Evolutionary conservation across 1,284 basidiomycete species (phyloP), one percentile per base, ranked within the genome.

Genomic region (Rhodotorula sp.): DNA sequence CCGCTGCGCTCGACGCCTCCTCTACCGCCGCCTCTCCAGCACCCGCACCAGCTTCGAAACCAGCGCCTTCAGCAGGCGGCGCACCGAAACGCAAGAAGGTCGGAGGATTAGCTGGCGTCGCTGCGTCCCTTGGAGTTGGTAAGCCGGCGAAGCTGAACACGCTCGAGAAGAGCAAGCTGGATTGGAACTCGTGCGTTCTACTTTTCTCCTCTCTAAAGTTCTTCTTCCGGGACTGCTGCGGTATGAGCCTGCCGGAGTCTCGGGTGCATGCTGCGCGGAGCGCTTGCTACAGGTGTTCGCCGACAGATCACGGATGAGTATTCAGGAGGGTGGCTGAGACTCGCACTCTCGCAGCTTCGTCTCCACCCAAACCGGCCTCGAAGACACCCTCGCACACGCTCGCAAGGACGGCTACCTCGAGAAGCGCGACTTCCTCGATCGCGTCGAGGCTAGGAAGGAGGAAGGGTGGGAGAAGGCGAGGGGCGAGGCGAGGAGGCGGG

Each of bases 121-220:
- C 7, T 77, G 82, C 10, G 80, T 89, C 20, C 80, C 84, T 8
- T 78, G 84, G 39, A 76, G 87, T 54, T 85, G 64, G 68, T 0
- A 89, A 88, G 76, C 82, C 86, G 0, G 89, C 88, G 79, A 91
- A 89, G 79, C 82, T 92, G 9, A 87, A 88, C 19, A 91, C 90
- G 30, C 82, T 92, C 13, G 89, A 90, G 74, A 92, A 91, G 78
- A 90, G 89, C 0, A 86, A 88, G 19, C 86, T 92, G 84, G 90
- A 92, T 78, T 92, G 90, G 90, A 83, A 76, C 55, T 84, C 47
- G 79, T 86, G 1, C 88, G 91, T 77, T 39, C 32, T 34, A 10
- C 52, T 30, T 3, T 27, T 29, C 13, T 51, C 39, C 7, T 4
- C 30, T 44, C n/a, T 46, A n/a, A 9, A n/a, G 11, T 2, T 4